Base-by-base conservation (phyloP, 805 yeast genomes). In the Wickerhamomyces chambardii region DNA sequence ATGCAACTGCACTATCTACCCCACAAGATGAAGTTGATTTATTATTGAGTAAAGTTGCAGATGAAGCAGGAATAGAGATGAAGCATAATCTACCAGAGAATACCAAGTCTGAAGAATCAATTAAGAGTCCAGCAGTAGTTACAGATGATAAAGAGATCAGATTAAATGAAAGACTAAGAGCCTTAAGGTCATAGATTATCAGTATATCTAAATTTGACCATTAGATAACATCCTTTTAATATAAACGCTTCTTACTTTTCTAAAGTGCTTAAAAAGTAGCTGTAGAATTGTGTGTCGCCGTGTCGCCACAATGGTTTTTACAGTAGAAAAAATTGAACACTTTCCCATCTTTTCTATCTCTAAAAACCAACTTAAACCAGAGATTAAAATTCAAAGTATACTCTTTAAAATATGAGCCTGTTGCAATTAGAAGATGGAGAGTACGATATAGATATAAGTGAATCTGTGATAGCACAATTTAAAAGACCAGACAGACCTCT, bases 21-120 rank as follows among this genome's bases (percentile, higher is more conserved):
- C 97, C 97, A 6, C 95, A 86, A 55, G 97, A 90, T 38, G 92
- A 89, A 43, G 98, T 90, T 26, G 97, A 92, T 53, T 73, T 81
- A 40, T 65, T 90, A 52, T 73, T 90, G 84, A 86, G 70, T 51
- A 86, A 84, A 56, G 89, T 92, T 14, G 97, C 97, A 0, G 97
- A 90, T 55, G 97, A 90, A 55, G 97, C 96, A 1, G 99, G 98
- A 3, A 66, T 92, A 30, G 97, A 92, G 55, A 68, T 89, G 65
- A 79, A 80, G 48, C 97, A 89, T 48, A 81, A 85, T 34, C 74
- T 94, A 42, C 68, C 63, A 14, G 58, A 64, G 19, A 66, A 65
- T 22, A n/a, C 48, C n/a, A n/a, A n/a, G 57, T 4, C 56, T 64
- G 6, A 73, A 74, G 31, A 83, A 75, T 41, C 75, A 86, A 14